Conservation (phyloP, 1,284 basidiomycete genomes). For the Cryptococcus amylolentus region DNA sequence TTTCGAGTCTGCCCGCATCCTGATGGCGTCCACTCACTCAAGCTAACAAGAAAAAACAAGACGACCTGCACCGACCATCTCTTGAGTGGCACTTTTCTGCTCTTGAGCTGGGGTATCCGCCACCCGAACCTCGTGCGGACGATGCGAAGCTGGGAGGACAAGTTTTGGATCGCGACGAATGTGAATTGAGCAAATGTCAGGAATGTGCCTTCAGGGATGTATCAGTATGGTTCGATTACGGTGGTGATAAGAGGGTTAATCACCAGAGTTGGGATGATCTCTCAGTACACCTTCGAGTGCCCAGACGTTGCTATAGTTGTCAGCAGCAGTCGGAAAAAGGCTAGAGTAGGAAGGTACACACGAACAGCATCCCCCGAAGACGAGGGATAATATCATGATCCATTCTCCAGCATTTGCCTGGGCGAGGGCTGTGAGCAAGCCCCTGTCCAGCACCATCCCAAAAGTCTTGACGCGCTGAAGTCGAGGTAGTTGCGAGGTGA, state of each 20-base stretch:
- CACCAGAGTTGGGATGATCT: conserved; percentile 66
- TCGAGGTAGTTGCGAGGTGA: too few species aligned
- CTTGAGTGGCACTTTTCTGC: conserved; percentile 66
- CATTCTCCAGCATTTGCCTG: conserved; percentile 52
- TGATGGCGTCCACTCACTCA: conserved; percentile 28
- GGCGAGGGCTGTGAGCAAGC: conserved; percentile 9
- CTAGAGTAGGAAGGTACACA: conserved; percentile 50
- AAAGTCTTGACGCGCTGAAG: too few species aligned
- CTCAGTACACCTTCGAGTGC: conserved; percentile 57
- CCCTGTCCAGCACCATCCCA: conserved; percentile 11
- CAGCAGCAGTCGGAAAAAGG: neutral
- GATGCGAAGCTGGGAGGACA: conserved; percentile 38
- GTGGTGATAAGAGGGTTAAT: conserved; percentile 18
- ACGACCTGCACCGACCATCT: conserved; percentile 77
- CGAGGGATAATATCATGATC: conserved; percentile 60
- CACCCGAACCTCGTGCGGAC: conserved; percentile 3
- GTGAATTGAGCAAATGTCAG: conserved; percentile 83
- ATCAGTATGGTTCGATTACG: conserved; percentile 20
- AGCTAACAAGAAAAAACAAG: conserved; percentile 75
- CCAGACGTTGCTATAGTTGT: conserved; percentile 50
- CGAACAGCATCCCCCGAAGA: conserved; percentile 81
- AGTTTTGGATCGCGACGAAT: conserved; percentile 60
- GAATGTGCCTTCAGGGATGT: conserved; percentile 60
- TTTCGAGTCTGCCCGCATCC: neutral
- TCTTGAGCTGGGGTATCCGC: conserved; percentile 26